Base-by-base conservation (phyloP, 257 asterid genomes). In the Forsythia suspensa region DNA sequence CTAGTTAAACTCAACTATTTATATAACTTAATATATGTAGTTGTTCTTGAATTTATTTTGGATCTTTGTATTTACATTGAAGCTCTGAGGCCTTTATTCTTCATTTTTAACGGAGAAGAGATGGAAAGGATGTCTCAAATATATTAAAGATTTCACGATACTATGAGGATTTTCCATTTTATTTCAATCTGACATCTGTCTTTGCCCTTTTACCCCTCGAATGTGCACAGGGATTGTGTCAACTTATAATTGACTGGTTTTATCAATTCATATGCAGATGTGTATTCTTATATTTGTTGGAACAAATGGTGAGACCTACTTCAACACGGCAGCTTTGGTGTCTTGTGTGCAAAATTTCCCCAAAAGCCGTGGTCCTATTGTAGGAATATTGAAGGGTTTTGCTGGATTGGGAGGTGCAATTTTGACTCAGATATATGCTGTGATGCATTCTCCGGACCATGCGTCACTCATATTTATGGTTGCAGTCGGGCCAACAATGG, bases 301-400 rank as follows among this genome's bases (percentile, higher is more conserved):
- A 57, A 88, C 91, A 74, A 88, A 88, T 80, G 91, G 91, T 21
- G 91, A 88, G 78, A 88, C 91, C 66, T 88, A 85, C 84, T 88
- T 86, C 76, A 88, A 88, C 71, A 88, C 91, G 7, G 84, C 88
- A 12, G 88, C 91, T 71, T 74, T 88, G 29, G 91, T 88, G 51
- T 88, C 91, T 55, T 82, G 91, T 12, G 91, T 88, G 76, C 91
- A 88, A 78, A 88, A 88, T 74, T 88, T 88, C 79, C 91, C 91
- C 18, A 88, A 88, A 69, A 86, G 82, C 61, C 88, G 91, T 6
- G 91, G 91, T 39, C 89, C 91, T 2, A 87, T 88, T 39, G 90
- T 88, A 63, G 91, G 91, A 65, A 85, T 88, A 76, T 85, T 88
- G 1, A 88, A 88, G 80, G 91, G 91, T 9, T 88, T 88, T 76